These are phyloP conservation scores for Articulospora tetracladia DNA, from an alignment of 495 filamentous ascomycete genomes.

Conservation along the genomic window DNA sequence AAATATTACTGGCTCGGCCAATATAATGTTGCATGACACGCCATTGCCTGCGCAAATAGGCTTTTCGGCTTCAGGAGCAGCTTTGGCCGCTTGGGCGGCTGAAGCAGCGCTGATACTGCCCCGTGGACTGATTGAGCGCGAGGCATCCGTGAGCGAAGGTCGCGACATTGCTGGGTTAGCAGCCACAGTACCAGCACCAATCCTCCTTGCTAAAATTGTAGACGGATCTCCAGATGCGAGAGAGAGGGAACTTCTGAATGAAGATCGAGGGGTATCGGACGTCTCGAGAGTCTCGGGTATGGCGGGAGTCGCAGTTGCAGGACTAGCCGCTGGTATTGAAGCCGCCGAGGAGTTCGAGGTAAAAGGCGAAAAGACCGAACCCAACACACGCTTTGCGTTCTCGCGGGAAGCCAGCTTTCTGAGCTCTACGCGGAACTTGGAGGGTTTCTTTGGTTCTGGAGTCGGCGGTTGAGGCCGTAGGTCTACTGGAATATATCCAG, in stretches of 20 bases:
- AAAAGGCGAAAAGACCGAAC: constrained; percentile 28
- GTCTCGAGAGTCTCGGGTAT: constrained; percentile 17
- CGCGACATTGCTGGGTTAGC: constrained; percentile 11
- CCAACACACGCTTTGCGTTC: constrained; percentile 32
- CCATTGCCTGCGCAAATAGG: constrained; percentile 72
- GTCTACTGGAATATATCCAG: constrained; percentile 45
- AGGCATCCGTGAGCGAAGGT: constrained; percentile 1
- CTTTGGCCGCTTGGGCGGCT: constrained; percentile 23
- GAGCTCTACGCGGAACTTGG: constrained; percentile 24
- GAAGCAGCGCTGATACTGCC: constrained; percentile 31
- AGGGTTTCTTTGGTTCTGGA: constrained; percentile 23
- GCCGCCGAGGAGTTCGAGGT: constrained; percentile 18
- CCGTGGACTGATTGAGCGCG: not conserved
- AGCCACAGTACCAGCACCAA: not conserved
- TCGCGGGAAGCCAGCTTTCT: constrained; percentile 34
- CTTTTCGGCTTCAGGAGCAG: constrained; percentile 47
- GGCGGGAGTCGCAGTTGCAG: constrained; percentile 11
- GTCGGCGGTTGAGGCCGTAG: constrained; percentile 32
- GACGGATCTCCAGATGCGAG: constrained; percentile 16
- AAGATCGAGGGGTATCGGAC: constrained; percentile 2
- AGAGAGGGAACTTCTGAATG: constrained; percentile 2
- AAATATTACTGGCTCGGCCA: constrained; percentile 89
- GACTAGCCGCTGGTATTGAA: constrained; percentile 18
- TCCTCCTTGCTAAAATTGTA: constrained; percentile 20
- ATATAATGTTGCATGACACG: constrained; percentile 63